These are phyloP conservation scores for Xerocomellus intermedius DNA, from an alignment of 768 basidiomycete genomes.

Conservation along the genomic window DNA sequence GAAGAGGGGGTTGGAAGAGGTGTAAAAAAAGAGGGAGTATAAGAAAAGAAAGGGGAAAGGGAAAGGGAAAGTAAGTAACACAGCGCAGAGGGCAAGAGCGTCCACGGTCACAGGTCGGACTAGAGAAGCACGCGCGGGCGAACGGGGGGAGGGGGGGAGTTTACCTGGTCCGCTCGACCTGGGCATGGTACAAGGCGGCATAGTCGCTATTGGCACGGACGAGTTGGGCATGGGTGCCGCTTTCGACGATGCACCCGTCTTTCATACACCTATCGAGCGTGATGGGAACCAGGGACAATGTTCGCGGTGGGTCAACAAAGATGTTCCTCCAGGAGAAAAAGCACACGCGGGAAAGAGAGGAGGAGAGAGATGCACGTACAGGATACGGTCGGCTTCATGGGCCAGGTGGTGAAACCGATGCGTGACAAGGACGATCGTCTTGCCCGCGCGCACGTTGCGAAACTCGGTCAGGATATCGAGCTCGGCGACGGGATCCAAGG, in stretches of 20 bases:
- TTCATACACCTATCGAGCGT: conserved; percentile 29
- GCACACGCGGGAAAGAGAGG: no score
- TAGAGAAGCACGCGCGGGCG: no score
- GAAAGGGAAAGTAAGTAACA: no score
- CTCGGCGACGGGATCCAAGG: conserved; percentile 56
- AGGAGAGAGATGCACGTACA: conserved; percentile 36
- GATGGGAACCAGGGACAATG: background rate
- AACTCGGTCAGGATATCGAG: conserved; percentile 44
- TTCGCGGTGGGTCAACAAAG: background rate
- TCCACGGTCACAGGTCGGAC: no score
- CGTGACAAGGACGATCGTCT: conserved; percentile 55
- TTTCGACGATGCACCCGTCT: conserved; percentile 30
- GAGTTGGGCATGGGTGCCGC: conserved; percentile 31
- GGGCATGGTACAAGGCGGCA: conserved; percentile 28
- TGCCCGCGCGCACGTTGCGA: conserved; percentile 38
- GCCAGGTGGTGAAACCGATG: conserved; percentile 54
- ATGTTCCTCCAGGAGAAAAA: background rate
- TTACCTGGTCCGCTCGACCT: background rate
- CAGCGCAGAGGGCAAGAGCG: no score
- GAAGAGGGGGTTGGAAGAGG: no score
- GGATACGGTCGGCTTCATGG: conserved; percentile 47
- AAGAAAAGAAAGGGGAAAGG: no score
- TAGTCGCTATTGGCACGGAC: conserved; percentile 26
- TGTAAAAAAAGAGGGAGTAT: no score
- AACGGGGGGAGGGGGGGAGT: no score